These are phyloP conservation scores for Cladorrhinum sp. DNA, from an alignment of 2,329 filamentous ascomycete species.

Conservation along the genomic window DNA sequence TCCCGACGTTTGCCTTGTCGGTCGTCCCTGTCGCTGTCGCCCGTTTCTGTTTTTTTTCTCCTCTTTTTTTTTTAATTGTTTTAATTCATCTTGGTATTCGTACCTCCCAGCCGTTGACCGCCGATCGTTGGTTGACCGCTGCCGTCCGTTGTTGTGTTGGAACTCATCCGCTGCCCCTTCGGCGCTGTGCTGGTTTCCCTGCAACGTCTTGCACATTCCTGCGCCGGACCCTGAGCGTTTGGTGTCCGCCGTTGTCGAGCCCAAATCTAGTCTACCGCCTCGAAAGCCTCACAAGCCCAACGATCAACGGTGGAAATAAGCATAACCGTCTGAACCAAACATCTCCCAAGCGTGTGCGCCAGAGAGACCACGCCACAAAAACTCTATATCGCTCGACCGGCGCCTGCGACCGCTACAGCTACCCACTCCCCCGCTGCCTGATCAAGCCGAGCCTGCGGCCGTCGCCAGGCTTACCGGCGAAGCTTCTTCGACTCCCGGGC, in stretches of 20 bases:
- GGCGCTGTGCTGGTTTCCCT: neutral
- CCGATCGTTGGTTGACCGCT: neutral
- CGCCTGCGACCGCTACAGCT: neutral
- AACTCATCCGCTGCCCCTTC: neutral
- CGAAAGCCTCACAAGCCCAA: neutral
- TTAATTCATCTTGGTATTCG: neutral
- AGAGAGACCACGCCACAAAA: neutral
- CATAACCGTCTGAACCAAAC: neutral
- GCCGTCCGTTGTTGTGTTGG: neutral
- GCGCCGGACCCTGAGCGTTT: neutral
- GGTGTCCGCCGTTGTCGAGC: neutral
- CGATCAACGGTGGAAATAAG: neutral
- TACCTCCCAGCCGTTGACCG: neutral
- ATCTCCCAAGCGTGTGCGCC: neutral
- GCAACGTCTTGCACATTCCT: neutral
- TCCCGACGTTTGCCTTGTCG: conserved; percentile 10
- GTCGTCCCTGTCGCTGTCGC: conserved; percentile 18
- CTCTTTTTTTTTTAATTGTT: neutral
- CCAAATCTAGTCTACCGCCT: neutral
- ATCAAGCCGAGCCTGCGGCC: neutral
- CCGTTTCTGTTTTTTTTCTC: conserved; percentile 12
- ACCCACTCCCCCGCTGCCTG: neutral
- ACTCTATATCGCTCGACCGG: neutral
- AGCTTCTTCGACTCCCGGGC: conserved; percentile 13
- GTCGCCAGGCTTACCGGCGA: conserved; percentile 3